Base-by-base conservation (phyloP, 306 rosid species). In the Rosa rugosa region DNA sequence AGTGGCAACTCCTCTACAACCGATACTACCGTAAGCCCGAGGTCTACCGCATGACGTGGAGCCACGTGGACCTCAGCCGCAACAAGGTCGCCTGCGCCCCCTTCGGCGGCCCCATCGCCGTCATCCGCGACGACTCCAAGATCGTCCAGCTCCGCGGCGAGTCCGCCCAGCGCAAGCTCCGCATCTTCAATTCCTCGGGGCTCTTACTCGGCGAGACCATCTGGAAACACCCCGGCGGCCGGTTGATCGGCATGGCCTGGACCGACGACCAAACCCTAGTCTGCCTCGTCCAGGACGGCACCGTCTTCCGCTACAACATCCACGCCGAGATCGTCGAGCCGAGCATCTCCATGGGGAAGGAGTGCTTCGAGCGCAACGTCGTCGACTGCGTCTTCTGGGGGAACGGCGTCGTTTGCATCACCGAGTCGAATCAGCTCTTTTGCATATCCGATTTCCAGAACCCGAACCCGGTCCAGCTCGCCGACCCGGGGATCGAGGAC, bases 61-160 rank as follows among this genome's bases (percentile, higher is more conserved):
- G 76, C 73, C 87, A 91, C 86, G 81, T 94, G 25, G 99, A 94
- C 84, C 94, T 94, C 17, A 85, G 88, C 82, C 95, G 99, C 74
- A 88, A 91, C 86, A 92, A 88, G 71, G 94, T 94, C 80, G 99
- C 97, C 80, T 94, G 89, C 71, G 95, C 99, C 0, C 97, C 97
- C 5, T 94, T 89, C 78, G 99, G 91, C 17, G 97, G 99, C 6
- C 99, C 99, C 7, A 38, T 94, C 83, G 97, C 97, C 78, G 90
- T 91, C 76, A 94, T 94, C 88, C 93, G 99, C 5, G 99, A 94
- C 80, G 99, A 94, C 70, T 94, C 99, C 25, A 94, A 94, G 91
- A 94, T 94, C 88, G 99, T 94, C 79, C 99, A 94, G 87, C 99
- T 94, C 74, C 92, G 89, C 81, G 91, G 93, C 3, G 99, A 94